Evolutionary conservation across 805 yeast genomes (phyloP), one percentile per base, ranked within the genome.

Genomic region (Candida insectorum): DNA sequence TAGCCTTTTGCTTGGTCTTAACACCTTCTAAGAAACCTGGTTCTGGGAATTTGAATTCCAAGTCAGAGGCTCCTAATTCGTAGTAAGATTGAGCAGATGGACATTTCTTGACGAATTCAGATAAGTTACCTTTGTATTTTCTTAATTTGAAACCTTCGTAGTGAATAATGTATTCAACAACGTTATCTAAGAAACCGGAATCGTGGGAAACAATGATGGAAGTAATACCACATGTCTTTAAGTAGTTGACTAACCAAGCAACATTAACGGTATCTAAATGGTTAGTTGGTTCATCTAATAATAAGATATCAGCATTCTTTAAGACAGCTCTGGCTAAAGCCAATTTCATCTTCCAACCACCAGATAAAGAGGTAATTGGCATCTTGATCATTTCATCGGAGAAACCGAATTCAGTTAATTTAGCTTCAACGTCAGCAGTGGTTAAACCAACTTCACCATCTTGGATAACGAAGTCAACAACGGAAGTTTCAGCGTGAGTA

Each of bases 11-110:
- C 79, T 93, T 93, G 65, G 98, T 93, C 88, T 93, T 93, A 61
- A 93, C 98, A 86, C 98, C 98, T 80, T 93, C 97, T 63, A 93
- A 81, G 95, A 83, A 91, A 85, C 98, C 98, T 71, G 98, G 98
- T 75, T 85, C 97, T 68, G 98, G 98, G 97, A 93, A 93, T 54
- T 61, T 69, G 83, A 93, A 93, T 73, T 89, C 95, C 58, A 89
- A 71, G 64, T 87, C 97, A 52, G 98, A 91, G 60, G 97, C 97
- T 64, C 96, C 96, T 60, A 93, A 79, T 76, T 91, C 97, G 77
- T 87, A 88, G 84, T 93, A 93, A 55, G 97, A 82, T 77, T 88
- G 85, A 66, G 97, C 98, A 60, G 96, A 79, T 72, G 98, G 98
- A 64, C 93, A 95, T 78, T 85, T 85, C 84, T 85, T 85, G 68